phyloP scores from a whole-genome alignment of 176 grass and related monocot species.

The Cenchrus purpureus region DNA sequence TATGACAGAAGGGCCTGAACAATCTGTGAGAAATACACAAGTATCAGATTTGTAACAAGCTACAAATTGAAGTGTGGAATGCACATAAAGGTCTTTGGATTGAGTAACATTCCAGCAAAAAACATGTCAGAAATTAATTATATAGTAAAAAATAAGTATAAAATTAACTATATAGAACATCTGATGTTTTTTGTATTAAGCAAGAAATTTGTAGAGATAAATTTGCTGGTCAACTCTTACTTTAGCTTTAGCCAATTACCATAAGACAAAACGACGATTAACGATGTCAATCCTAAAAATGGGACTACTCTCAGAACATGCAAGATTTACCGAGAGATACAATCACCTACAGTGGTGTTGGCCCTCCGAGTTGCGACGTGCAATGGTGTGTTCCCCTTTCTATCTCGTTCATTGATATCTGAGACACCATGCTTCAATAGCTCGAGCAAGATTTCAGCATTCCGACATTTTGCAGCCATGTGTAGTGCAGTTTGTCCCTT shows the following conservation, averaged over 20 bases:
- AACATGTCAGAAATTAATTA: background rate
- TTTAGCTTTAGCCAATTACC: background rate
- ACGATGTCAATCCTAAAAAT: slow-evolving; percentile 20
- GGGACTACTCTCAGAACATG: background rate
- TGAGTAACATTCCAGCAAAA: background rate
- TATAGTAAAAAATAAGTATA: background rate
- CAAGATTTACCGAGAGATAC: slow-evolving; percentile 32
- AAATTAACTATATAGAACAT: slow-evolving; percentile 13
- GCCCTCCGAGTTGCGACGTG: slow-evolving; percentile 92
- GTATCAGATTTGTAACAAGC: slow-evolving; percentile 30
- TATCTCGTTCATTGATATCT: slow-evolving; percentile 74
- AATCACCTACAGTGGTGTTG: slow-evolving; percentile 65
- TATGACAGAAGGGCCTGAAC: slow-evolving; percentile 69
- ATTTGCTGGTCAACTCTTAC: background rate
- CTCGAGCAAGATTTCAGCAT: slow-evolving; percentile 75
- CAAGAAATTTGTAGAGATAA: slow-evolving; percentile 9
- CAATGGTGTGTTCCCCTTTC: slow-evolving; percentile 84
- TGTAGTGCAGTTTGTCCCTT: slow-evolving; percentile 95
- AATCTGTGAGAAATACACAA: slow-evolving; percentile 58
- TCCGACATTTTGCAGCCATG: slow-evolving; percentile 95
- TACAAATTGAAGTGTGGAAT: background rate
- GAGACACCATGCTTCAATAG: slow-evolving; percentile 74
- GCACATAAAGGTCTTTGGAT: background rate
- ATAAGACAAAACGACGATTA: background rate
- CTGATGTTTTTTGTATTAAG: background rate